Evolutionary conservation across 176 grass and related monocot genomes (phyloP).

Genomic region (Hordeum marinum): DNA sequence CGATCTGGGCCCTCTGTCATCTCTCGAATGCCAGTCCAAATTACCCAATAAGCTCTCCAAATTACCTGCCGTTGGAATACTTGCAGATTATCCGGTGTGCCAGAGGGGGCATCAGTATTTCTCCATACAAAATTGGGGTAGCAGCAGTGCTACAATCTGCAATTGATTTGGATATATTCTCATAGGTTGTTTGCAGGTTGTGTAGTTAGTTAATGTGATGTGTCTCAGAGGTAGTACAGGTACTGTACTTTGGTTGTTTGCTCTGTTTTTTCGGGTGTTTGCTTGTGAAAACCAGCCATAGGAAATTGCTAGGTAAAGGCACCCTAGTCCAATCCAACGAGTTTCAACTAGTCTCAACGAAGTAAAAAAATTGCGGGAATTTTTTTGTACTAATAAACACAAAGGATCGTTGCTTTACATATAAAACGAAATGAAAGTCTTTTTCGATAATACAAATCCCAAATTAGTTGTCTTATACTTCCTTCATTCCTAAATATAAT

Average conservation of each 20-base stretch:
- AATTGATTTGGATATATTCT: background rate
- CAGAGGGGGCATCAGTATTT: too few relatives aligned
- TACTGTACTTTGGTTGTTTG: background rate
- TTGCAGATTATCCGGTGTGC: too few relatives aligned
- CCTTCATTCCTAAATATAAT: too few relatives aligned
- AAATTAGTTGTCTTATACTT: too few relatives aligned
- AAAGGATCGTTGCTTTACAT: too few relatives aligned
- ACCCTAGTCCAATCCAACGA: background rate
- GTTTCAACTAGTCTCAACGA: background rate
- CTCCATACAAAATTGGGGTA: background rate
- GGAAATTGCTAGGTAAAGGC: background rate
- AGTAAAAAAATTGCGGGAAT: too few relatives aligned
- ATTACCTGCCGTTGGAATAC: too few relatives aligned
- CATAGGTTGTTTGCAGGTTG: background rate
- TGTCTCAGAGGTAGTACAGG: too few relatives aligned
- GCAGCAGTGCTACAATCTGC: background rate
- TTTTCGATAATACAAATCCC: too few relatives aligned
- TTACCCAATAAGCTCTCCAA: background rate
- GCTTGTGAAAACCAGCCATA: slow-evolving; percentile 10
- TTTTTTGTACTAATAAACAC: too few relatives aligned
- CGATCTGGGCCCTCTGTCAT: background rate
- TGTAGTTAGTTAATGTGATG: background rate
- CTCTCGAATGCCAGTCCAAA: background rate
- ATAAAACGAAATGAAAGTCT: too few relatives aligned
- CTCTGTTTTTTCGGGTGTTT: background rate